Percentiles rank a stretch among this genome's conserved stretches.
phyloP scores from a whole-genome alignment of 345 rosid genomes.

The Arabidopsis arenosa region DNA sequence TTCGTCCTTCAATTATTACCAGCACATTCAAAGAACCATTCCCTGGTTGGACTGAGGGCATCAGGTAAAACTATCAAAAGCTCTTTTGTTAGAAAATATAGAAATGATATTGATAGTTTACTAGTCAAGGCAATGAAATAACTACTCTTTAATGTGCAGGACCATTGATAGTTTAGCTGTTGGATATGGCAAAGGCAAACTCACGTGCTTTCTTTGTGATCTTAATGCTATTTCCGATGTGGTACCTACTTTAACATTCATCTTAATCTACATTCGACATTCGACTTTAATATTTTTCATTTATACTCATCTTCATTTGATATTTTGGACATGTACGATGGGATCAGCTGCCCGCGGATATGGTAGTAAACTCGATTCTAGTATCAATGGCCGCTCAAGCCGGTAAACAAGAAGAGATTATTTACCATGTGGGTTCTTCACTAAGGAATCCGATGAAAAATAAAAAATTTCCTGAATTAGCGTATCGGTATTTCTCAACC shows the following conservation, averaged over 20 bases:
- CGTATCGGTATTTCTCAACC: constrained; percentile 54
- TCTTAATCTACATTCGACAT: neutral
- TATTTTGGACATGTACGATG: neutral
- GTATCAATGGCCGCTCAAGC: constrained; percentile 63
- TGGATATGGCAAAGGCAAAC: constrained; percentile 78
- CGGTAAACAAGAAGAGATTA: constrained; percentile 35
- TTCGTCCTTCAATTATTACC: constrained; percentile 56
- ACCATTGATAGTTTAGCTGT: constrained; percentile 80
- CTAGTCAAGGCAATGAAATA: neutral
- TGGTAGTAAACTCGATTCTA: constrained; percentile 78
- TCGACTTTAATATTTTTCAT: neutral
- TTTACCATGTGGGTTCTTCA: constrained; percentile 86
- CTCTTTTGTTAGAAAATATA: neutral
- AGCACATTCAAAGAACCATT: constrained; percentile 63
- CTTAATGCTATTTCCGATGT: constrained; percentile 64
- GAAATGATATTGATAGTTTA: neutral
- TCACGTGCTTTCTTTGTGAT: constrained; percentile 74
- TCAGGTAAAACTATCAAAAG: constrained; percentile 43
- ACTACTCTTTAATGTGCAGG: constrained; percentile 46
- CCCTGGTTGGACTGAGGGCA: constrained; percentile 66
- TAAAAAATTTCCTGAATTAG: constrained; percentile 51
- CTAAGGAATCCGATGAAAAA: constrained; percentile 56
- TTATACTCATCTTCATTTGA: neutral
- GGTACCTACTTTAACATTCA: constrained; percentile 47
- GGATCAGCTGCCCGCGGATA: constrained; percentile 77